Evolutionary conservation across 352 stramenopile species (phyloP), one percentile per base, ranked within the genome.

Genomic region (Pythium volutum): DNA sequence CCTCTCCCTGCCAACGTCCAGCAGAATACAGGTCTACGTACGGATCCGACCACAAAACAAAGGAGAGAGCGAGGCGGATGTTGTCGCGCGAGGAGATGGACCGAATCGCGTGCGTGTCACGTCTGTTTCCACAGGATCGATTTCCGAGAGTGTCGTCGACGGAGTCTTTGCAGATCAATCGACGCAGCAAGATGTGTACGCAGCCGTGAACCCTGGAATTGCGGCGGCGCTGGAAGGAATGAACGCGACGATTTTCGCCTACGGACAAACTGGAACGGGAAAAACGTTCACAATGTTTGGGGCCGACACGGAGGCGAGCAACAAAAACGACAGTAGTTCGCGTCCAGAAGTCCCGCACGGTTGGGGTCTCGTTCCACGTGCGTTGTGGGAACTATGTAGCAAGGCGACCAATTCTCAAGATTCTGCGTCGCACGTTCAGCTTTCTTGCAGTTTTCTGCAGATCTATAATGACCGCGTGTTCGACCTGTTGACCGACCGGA

Each of bases 381-480:
- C 89, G 0, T 62, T 95, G 4, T 69, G 57, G 45, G 75, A 96
- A n/a, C 59, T 97, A 15, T 77, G 97, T 11, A 45, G 6, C 6
- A 27, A 23, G 12, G 31, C 31, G 31, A 27, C 48, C 29, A 63
- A 16, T 0, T 31, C 29, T 16, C 47, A 61, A 23, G 53, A 50
- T 1, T 64, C 64, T 2, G 54, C 69, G 2, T 59, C 55, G 6
- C 47, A 66, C 20, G 70, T 90, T 14, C 54, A 80, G 22, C 47
- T 97, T 38, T 73, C 84, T 9, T 80, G 89, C 54, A 95, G 83
- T 58, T 98, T 97, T 58, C 64, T 98, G 23, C 93, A 98, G 67
- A 93, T 98, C 45, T 98, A 98, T 82, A 98, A 98, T 56, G 97
- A 98, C 57, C 79, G 78, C 12, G 87, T 98, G 15, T 93, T 91